Conservation (phyloP, 2,329 filamentous ascomycete species). For the Cadophora sp. region DNA sequence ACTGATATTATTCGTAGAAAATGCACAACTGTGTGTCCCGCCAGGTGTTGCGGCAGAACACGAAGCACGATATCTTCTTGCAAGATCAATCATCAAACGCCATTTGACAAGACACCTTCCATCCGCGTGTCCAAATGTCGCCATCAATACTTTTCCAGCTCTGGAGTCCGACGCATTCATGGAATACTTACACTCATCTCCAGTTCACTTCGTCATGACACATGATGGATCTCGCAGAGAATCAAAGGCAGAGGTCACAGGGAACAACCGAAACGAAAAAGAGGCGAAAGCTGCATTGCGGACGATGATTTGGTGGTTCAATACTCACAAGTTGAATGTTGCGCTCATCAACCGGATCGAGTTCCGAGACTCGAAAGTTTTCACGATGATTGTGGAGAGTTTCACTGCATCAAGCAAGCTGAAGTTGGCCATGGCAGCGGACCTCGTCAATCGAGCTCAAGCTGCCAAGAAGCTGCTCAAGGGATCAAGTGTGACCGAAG, state of each 20-base stretch:
- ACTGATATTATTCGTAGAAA: conserved; percentile 42
- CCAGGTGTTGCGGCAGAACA: conserved; percentile 43
- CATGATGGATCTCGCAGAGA: conserved; percentile 60
- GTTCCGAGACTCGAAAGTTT: conserved; percentile 59
- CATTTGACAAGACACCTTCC: conserved; percentile 53
- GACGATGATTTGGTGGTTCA: conserved; percentile 60
- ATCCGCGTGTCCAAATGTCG: conserved; percentile 36
- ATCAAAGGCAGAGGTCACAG: conserved; percentile 12
- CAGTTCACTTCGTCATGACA: conserved; percentile 72
- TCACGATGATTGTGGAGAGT: conserved; percentile 54
- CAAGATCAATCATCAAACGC: conserved; percentile 66
- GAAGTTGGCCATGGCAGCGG: conserved; percentile 28
- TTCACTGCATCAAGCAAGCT: conserved; percentile 32
- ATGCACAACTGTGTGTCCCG: conserved; percentile 63
- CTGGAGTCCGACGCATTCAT: conserved; percentile 57
- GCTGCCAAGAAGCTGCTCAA: conserved; percentile 24
- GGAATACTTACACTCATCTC: conserved; percentile 58
- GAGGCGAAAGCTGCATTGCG: conserved; percentile 42
- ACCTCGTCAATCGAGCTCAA: conserved; percentile 29
- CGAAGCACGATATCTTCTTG: conserved; percentile 58
- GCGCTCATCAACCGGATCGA: conserved; percentile 69
- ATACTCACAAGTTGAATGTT: conserved; percentile 62
- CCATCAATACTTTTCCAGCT: conserved; percentile 52
- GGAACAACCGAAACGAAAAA: conserved; percentile 22
- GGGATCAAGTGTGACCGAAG: conserved; percentile 15